Conservation (phyloP, 306 rosid species). For the Citrullus mucosospermus region DNA sequence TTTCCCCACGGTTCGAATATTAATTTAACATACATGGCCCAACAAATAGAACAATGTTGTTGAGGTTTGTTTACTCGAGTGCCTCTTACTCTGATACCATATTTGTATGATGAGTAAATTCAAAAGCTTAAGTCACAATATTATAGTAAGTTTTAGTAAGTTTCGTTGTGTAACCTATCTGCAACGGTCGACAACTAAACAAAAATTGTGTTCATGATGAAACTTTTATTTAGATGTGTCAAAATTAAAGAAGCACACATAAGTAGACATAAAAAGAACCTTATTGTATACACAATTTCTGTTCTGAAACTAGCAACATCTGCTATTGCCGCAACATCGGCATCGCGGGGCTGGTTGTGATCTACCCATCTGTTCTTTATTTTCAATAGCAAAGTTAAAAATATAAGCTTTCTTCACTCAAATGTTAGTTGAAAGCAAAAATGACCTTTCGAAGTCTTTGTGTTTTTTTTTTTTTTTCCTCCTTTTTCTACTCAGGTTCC, state of each 20-base stretch:
- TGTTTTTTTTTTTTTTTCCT: not conserved
- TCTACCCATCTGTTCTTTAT: conserved; percentile 79
- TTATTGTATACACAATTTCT: conserved; percentile 73
- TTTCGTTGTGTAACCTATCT: not conserved
- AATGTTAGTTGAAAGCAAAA: conserved; percentile 3
- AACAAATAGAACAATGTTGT: not conserved
- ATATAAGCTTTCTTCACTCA: conserved; percentile 29
- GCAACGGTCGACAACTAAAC: not conserved
- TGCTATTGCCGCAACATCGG: conserved; percentile 80
- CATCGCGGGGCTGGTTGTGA: conserved; percentile 83
- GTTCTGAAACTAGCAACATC: conserved; percentile 50
- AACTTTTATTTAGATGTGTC: not conserved
- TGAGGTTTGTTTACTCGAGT: not conserved
- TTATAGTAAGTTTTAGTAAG: not conserved
- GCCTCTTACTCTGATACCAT: not conserved
- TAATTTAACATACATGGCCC: not conserved
- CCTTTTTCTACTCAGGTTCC: not conserved
- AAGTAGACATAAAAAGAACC: conserved; percentile 23
- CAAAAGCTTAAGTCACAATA: not conserved
- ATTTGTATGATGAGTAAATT: not conserved
- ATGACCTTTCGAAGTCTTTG: not conserved
- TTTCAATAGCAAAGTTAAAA: conserved; percentile 20
- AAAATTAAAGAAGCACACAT: not conserved
- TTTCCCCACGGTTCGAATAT: not conserved
- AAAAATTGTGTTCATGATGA: not conserved